Base-by-base conservation (phyloP, 768 basidiomycete genomes). In the Lenzites betulinus region DNA sequence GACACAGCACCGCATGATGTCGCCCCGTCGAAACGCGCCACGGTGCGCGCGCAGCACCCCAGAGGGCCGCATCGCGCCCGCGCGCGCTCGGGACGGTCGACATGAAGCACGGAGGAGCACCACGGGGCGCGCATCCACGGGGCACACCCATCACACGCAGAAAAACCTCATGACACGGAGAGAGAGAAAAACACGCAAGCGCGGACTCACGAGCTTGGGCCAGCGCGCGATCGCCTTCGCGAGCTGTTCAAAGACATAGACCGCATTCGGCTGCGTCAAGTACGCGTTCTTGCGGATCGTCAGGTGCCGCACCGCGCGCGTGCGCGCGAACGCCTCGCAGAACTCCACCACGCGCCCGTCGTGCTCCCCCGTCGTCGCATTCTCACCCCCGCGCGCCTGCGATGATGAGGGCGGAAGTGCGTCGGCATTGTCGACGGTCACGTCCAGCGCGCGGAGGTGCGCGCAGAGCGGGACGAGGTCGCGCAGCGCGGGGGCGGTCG, bases 271-370 rank as follows among this genome's bases (percentile, higher is more conserved):
- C 55, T 81, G 78, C 5, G 84, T 85, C 59, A 88, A 78, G 69
- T 88, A 88, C 1, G 80, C 77, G 18, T 75, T 74, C 67, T 87
- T 88, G 43, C 83, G 79, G 44, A 89, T 64, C 18, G 79, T 77
- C 53, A 89, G 72, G 63, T 81, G 79, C 15, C 68, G 70, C 54
- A 89, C 66, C 5, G 55, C 61, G 1, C 60, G 63, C 38, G 81
- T 64, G n/a, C 62, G 60, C n/a, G 67, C 61, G 43, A 88, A 73
- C 0, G 75, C 79, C 13, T 68, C 64, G 56, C 76, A 79, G 48
- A 83, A 82, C 22, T 71, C 74, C 8, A 48, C 44, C 5, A 65
- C 48, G 39, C 57, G 57, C 0, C 28, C 25, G 38, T 15, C 1
- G 41, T 20, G 15, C 47, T 59, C 30, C n/a, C n/a, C n/a, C n/a